Evolutionary conservation across 768 basidiomycete species (phyloP).

Genomic region (Boletus eberwhitei): DNA sequence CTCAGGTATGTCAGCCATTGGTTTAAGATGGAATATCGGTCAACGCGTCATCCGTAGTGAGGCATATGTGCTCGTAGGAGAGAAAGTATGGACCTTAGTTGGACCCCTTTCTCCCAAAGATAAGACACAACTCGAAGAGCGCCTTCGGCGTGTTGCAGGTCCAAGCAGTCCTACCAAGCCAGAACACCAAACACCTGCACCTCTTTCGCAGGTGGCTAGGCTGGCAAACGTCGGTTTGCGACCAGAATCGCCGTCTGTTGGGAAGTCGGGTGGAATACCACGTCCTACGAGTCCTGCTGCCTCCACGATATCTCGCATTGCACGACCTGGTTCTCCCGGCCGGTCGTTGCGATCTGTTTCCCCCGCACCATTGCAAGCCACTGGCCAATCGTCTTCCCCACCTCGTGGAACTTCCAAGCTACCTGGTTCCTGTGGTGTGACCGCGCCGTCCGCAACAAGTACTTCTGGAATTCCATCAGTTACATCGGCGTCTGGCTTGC

Average conservation of each 20-base stretch:
- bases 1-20: conserved; percentile 58
- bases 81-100: conserved; percentile 79
- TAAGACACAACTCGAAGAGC: conserved; percentile 89
- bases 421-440: conserved; percentile 28
- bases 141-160: conserved; percentile 76
- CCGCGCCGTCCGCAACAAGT: conserved; percentile 6
- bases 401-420: conserved; percentile 42
- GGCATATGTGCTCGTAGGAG: conserved; percentile 77
- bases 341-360: conserved; percentile 35
- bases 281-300: conserved; percentile 49
- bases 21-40: conserved; percentile 1
- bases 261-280: conserved; percentile 42
- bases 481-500: conserved; percentile 39
- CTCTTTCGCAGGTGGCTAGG: conserved; percentile 52
- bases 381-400: conserved; percentile 49
- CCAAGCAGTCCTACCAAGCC: conserved; percentile 45
- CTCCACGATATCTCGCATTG: conserved; percentile 37
- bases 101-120: conserved; percentile 79
- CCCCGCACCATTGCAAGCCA: conserved; percentile 35
- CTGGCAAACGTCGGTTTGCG: conserved; percentile 43
- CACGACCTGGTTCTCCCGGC: conserved; percentile 43
- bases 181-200: conserved; percentile 40
- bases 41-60: conserved; percentile 48
- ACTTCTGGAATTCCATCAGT: conserved; percentile 30
- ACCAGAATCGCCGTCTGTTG: conserved; percentile 47